Evolutionary conservation across 108 stramenopile genomes (phyloP).

Genomic region (Stephanodiscus triporus): DNA sequence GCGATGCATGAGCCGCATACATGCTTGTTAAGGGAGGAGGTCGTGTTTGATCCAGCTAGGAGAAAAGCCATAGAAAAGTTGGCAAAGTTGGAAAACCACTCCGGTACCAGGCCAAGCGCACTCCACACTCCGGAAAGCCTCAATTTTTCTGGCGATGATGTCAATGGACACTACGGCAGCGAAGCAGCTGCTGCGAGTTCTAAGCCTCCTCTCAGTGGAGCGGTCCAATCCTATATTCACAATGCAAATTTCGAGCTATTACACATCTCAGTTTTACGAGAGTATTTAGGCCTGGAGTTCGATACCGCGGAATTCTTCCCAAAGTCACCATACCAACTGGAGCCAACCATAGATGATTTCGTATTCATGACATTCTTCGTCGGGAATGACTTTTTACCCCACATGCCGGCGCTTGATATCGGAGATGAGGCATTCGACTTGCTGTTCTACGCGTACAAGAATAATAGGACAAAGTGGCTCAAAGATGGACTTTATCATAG

Average conservation of each 20-base stretch:
- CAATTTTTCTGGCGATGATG: slow-evolving; percentile 13
- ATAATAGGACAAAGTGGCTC: slow-evolving; percentile 70
- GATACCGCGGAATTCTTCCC: slow-evolving; percentile 65
- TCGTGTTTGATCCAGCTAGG: slow-evolving; percentile 77
- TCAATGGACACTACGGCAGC: neutral
- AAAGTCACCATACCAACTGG: slow-evolving; percentile 71
- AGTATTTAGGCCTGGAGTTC: slow-evolving; percentile 96
- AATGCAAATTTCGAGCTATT: slow-evolving; percentile 95
- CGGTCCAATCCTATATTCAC: slow-evolving; percentile 62
- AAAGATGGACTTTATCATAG: slow-evolving; percentile 71
- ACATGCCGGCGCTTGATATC: slow-evolving; percentile 96
- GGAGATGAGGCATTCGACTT: slow-evolving; percentile 95
- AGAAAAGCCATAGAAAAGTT: slow-evolving; percentile 44
- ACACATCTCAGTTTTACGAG: slow-evolving; percentile 93
- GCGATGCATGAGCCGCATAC: slow-evolving; percentile 98
- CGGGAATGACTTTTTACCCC: slow-evolving; percentile 98
- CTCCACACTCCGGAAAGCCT: slow-evolving; percentile 2
- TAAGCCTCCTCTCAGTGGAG: slow-evolving; percentile 40
- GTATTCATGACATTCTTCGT: slow-evolving; percentile 98
- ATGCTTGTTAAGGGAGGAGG: slow-evolving; percentile 91
- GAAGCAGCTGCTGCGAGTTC: neutral
- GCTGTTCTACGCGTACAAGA: slow-evolving; percentile 91
- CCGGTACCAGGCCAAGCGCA: slow-evolving; percentile 18
- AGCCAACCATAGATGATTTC: slow-evolving; percentile 97
- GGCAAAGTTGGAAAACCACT: slow-evolving; percentile 48